Base-by-base conservation (phyloP, 2,329 filamentous ascomycete genomes). In the Salinomyces thailandicus region DNA sequence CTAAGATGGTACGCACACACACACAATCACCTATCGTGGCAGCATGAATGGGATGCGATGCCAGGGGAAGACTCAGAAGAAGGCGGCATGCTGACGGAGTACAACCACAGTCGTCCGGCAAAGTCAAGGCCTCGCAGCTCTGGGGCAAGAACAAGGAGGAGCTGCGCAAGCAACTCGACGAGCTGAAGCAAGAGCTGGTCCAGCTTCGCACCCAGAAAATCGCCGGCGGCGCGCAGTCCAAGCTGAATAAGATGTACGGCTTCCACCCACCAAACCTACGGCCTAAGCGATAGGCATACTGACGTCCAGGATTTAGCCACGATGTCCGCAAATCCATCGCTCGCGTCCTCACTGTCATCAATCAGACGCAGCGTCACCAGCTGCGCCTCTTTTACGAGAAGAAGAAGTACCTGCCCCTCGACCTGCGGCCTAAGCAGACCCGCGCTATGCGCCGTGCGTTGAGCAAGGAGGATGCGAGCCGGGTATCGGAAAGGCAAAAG, bases 121-220 rank as follows among this genome's bases (percentile, higher is more conserved):
- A 79, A 78, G 85, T 98, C 72, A 96, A 95, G 83, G 80, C 89
- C 68, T 78, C 77, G 72, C 77, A 84, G 73, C 85, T 98, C 70
- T 96, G 91, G 91, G 79, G 78, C 74, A 98, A 98, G 85, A 87
- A 77, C 81, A 96, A 96, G 81, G 85, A 94, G 64, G 93, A 98
- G 62, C 77, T 98, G 69, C 77, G 78, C 65, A 93, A 91, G 78
- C 86, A 93, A 71, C 80, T 95, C 63, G 79, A 79, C 59, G 86
- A 94, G 71, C 75, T 94, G 66, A 94, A 95, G 84, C 79, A 81
- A 51, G 93, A 98, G 76, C 80, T 98, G 57, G 84, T 85, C 63
- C 81, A 89, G 73, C 79, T 98, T 62, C 83, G 91, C 67, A 93
- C 93, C 65, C 89, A 95, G 75, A 96, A 98, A 82, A 87, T 98